Base-by-base conservation (phyloP, 352 stramenopile genomes). In the Phytophthora sp. region DNA sequence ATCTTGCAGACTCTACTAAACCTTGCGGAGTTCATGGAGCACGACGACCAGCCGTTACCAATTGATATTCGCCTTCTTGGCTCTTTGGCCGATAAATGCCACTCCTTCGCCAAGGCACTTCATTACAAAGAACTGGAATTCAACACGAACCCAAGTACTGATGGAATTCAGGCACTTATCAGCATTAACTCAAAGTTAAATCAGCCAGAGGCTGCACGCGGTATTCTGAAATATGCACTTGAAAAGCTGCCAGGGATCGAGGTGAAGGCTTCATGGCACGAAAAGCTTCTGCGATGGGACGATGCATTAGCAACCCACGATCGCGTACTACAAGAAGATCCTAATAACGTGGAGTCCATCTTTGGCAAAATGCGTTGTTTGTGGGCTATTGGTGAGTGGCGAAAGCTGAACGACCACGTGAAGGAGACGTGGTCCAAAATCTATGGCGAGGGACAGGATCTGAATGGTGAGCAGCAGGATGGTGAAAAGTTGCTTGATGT, bases 21-120 rank as follows among this genome's bases (percentile, higher is more conserved):
- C 67, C 80, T 99, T 13, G 97, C 96, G 5, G 98, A 99, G 83
- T 99, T 99, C 53, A 99, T 99, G 96, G 98, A 99, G 76, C 96
- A 99, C 57, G 96, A 99, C 61, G 96, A 98, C 53, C 88, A 98
- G 70, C 84, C 87, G 13, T 73, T 99, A 34, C 97, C 97, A 12
- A 99, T 99, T 61, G 96, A 99, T 66, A 99, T 99, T 66, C 88
- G 92, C 1, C 76, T 98, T 18, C 83, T 99, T 4, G 97, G 97
- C 5, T 95, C 98, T 50, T 81, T 99, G 15, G 97, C 97, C 5
- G 83, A 99, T 55, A 99, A 98, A 54, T 99, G 97, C 56, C 96
- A 99, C 74, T 98, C 97, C 30, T 99, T 99, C 58, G 97, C 97
- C 7, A 99, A 99, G 76, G 97, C 97, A 8, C 71, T 99, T 26